phyloP scores from a whole-genome alignment of 2,329 filamentous ascomycete species.

The Phialophora tarda region DNA sequence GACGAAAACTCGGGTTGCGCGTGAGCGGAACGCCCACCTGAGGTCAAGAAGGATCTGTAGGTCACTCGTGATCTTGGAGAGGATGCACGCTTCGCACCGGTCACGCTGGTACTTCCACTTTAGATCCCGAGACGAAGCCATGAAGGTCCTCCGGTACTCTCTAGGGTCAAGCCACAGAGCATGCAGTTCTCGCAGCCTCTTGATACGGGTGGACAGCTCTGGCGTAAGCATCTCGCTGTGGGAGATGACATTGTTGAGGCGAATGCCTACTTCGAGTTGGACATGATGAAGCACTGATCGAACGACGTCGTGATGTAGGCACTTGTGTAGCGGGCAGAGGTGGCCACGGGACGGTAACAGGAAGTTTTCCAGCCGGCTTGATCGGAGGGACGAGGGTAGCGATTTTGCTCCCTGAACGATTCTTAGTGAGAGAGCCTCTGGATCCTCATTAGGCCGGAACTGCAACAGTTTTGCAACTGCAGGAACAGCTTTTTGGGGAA shows the following conservation, averaged over 20 bases:
- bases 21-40: slow-evolving; percentile 34
- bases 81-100: slow-evolving; percentile 48
- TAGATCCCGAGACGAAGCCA: slow-evolving; percentile 14
- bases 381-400: slow-evolving; percentile 32
- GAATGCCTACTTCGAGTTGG: slow-evolving; percentile 37
- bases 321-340: slow-evolving; percentile 36
- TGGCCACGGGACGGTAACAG: slow-evolving; percentile 28
- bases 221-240: slow-evolving; percentile 27
- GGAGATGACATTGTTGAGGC: slow-evolving; percentile 33
- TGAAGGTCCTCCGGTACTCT: slow-evolving; percentile 25
- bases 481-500: slow-evolving; percentile 22
- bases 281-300: slow-evolving; percentile 33
- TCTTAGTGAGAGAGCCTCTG: slow-evolving; percentile 15
- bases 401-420: slow-evolving; percentile 32
- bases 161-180: slow-evolving; percentile 44
- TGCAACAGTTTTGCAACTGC: slow-evolving; percentile 29
- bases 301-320: slow-evolving; percentile 33
- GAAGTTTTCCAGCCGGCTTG: slow-evolving; percentile 36
- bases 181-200: slow-evolving; percentile 41
- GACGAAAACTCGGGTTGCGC: slow-evolving; percentile 24
- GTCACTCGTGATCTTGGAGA: slow-evolving; percentile 43
- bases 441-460: slow-evolving; percentile 28
- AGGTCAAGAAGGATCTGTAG: slow-evolving; percentile 43
- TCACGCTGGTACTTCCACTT: slow-evolving; percentile 44
- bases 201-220: slow-evolving; percentile 37